Base-by-base conservation (phyloP, 1,284 basidiomycete genomes). In the Ganoderma sp. region DNA sequence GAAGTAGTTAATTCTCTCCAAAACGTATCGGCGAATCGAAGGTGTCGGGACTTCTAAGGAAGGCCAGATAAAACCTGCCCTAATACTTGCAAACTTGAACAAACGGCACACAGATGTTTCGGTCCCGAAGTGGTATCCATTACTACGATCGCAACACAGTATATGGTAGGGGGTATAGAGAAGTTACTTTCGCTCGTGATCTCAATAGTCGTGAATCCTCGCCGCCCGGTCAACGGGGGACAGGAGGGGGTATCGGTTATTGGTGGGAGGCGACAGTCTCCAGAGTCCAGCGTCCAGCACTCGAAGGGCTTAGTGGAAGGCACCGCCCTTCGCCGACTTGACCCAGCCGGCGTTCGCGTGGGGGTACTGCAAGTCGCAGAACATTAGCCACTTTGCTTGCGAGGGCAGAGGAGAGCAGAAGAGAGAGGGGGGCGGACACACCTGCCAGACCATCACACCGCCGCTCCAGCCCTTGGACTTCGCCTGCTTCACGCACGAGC, bases 391-490 rank as follows among this genome's bases (percentile, higher is more conserved):
- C 32, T 3, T 32, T 32, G 32, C 32, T 32, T 32, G 52, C 14
- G 25, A 32, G 25, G n/a, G n/a, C 7, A 48, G 25, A 25, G 12
- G 25, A 28, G 25, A 14, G 28, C 8, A 54, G 52, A 4, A 28
- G 45, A 22, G 8, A 17, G 22, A 14, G 14, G 22, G 28, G 5
- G 14, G 15, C 2, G 14, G 25, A 32, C 52, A 15, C 14, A 28
- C 52, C 70, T 71, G 56, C 67, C 68, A 71, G 54, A 65, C 65
- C 70, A 71, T 71, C 10, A 71, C 48, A 32, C 70, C 70, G 81
- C 78, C 69, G 85, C 82, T 79, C 89, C 89, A 91, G 48, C 88
- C 88, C 70, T 81, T 71, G 19, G 74, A 76, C 75, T 86, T 84
- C 0, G 87, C 90, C 71, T 85, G 79, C 10, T 79, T 73, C 45